Evolutionary conservation across 495 filamentous ascomycete genomes (phyloP).

Genomic region (Penicillium turbatum): DNA sequence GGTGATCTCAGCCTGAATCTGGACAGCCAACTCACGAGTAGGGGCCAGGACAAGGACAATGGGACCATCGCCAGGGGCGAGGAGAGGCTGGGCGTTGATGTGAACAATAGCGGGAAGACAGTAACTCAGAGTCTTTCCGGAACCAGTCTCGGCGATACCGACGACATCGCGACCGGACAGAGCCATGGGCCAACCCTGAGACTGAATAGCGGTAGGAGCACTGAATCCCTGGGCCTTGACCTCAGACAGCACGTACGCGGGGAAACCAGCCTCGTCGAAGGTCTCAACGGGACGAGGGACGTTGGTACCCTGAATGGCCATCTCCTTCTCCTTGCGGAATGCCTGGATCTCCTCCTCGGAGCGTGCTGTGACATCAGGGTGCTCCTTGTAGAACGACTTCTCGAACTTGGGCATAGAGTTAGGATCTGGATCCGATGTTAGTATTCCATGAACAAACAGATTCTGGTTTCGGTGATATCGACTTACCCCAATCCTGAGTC

Average conservation of each 20-base stretch:
- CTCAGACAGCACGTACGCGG: constrained; percentile 92
- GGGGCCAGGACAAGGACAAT: constrained; percentile 95
- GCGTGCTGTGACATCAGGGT: constrained; percentile 69
- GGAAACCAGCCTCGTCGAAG: constrained; percentile 97
- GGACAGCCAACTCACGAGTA: constrained; percentile 94
- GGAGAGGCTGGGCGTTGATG: constrained; percentile 97
- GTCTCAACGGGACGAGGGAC: constrained; percentile 90
- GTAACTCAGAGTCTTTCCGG: constrained; percentile 98
- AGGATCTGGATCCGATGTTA: constrained; percentile 56
- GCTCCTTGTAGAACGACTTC: constrained; percentile 98
- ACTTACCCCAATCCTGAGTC: constrained; percentile 80
- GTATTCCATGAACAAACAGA: constrained; percentile 6
- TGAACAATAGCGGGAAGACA: constrained; percentile 98
- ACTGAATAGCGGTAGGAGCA: constrained; percentile 90
- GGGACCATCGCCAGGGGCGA: constrained; percentile 93
- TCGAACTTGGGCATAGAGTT: constrained; percentile 88
- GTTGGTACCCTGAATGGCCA: constrained; percentile 69
- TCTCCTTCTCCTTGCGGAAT: constrained; percentile 77
- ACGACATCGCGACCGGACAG: constrained; percentile 97
- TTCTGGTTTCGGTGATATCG: background rate
- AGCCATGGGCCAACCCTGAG: constrained; percentile 99
- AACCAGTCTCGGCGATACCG: constrained; percentile 98
- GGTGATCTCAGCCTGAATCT: constrained; percentile 99
- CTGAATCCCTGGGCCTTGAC: constrained; percentile 96
- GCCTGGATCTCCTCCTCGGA: constrained; percentile 75